phyloP scores from a whole-genome alignment of 1,284 basidiomycete species.

The Ganoderma resinaceum region DNA sequence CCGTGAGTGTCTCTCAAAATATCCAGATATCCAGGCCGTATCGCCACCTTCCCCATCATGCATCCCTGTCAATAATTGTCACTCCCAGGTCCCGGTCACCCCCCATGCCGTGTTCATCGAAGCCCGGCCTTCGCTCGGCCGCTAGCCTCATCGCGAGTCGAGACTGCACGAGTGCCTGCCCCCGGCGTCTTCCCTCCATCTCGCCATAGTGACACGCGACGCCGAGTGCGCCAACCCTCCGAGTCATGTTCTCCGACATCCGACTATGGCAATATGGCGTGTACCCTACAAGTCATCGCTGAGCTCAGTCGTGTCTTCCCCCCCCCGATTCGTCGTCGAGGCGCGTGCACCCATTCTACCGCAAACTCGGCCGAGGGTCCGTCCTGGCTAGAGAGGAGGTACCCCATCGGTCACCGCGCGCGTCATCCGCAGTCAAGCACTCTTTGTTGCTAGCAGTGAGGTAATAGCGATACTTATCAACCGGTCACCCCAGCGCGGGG shows the following conservation, averaged over 20 bases:
- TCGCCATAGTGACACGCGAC: background rate
- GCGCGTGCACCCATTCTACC: background rate
- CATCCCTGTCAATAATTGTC: constrained; percentile 10
- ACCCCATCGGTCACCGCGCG: constrained; percentile 3
- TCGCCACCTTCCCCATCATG: constrained; percentile 15
- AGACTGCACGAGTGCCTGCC: background rate
- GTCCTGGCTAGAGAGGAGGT: background rate
- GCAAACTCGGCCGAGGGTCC: background rate
- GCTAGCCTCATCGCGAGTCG: background rate
- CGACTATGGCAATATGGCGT: background rate
- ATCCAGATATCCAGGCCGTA: constrained; percentile 3
- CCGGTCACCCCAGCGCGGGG: background rate
- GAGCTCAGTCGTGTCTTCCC: background rate
- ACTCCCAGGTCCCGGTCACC: background rate
- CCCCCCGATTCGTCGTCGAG: background rate
- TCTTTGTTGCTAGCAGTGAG: too few relatives aligned
- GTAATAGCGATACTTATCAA: background rate
- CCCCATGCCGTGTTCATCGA: background rate
- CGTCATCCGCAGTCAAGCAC: background rate
- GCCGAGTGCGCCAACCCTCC: background rate
- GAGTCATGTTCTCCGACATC: background rate
- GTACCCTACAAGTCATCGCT: constrained; percentile 5
- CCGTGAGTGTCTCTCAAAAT: background rate
- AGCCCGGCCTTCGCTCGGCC: constrained; percentile 1
- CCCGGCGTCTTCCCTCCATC: background rate